phyloP scores from a whole-genome alignment of 176 grass and related monocot species.

The Poa annua region DNA sequence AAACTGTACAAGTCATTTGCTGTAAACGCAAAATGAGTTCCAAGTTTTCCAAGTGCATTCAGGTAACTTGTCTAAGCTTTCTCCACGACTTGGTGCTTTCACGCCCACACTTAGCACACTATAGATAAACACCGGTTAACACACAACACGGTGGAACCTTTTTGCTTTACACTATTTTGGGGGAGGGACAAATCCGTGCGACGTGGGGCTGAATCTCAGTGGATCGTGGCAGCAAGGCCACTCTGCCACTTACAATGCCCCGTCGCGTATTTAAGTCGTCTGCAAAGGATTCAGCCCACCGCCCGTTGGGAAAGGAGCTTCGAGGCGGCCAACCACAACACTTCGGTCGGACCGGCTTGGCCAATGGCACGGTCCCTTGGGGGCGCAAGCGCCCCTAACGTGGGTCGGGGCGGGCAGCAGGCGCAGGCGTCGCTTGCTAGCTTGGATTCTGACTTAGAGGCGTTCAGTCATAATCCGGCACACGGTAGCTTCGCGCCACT shows the following conservation, averaged over 20 bases:
- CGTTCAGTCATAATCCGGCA: conserved; percentile 64
- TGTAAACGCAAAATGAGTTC: too few relatives aligned
- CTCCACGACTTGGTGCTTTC: too few relatives aligned
- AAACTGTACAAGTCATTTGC: too few relatives aligned
- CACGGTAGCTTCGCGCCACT: conserved; percentile 58
- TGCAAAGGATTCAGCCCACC: conserved; percentile 68
- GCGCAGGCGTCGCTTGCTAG: conserved; percentile 37
- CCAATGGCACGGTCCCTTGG: conserved; percentile 18
- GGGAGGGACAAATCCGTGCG: conserved; percentile 60
- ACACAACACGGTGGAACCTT: too few relatives aligned
- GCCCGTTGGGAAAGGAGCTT: conserved; percentile 35
- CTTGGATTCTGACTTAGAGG: conserved; percentile 74
- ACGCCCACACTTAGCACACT: too few relatives aligned
- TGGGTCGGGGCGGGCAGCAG: neutral
- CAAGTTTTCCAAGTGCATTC: too few relatives aligned
- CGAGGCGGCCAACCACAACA: neutral
- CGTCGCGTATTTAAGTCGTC: conserved; percentile 72
- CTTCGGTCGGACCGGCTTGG: neutral
- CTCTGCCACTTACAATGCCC: conserved; percentile 74
- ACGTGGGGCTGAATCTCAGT: conserved; percentile 52
- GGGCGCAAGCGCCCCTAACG: conserved; percentile 16
- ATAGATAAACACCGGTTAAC: too few relatives aligned
- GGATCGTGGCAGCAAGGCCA: conserved; percentile 77
- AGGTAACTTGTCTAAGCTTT: too few relatives aligned
- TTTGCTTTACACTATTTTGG: too few relatives aligned